A percentile compares a stretch with the other conserved stretches of the same genome.
These are phyloP conservation scores for Verbena officinalis DNA, from an alignment of 257 asterid genomes.

Conservation along the genomic window DNA sequence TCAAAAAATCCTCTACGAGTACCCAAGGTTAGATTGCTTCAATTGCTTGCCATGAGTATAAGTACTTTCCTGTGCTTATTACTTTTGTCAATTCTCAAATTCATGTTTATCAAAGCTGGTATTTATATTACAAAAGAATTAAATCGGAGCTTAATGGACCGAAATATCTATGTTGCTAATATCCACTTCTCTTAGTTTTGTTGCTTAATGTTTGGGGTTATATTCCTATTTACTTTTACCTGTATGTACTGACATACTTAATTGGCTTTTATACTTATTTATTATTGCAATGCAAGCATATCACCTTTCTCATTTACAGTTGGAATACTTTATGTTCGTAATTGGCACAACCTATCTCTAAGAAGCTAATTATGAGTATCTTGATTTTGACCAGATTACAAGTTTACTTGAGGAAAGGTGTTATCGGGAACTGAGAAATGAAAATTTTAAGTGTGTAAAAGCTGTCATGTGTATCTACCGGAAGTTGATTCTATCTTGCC, in stretches of 20 bases:
- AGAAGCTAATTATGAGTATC: constrained; percentile 21
- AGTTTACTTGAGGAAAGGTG: constrained; percentile 77
- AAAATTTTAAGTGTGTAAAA: constrained; percentile 58
- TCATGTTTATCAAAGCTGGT: not conserved
- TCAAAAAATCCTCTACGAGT: constrained; percentile 80
- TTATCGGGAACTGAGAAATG: constrained; percentile 66
- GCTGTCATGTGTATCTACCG: constrained; percentile 66
- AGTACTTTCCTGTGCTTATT: not conserved
- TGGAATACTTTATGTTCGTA: constrained; percentile 16
- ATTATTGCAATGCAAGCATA: constrained; percentile 13
- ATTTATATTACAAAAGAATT: constrained; percentile 2
- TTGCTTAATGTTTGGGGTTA: not conserved
- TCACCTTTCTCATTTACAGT: constrained; percentile 19
- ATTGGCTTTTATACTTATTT: not conserved
- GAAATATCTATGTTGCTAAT: not conserved
- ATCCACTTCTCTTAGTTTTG: too few species aligned
- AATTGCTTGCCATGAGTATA: constrained; percentile 17
- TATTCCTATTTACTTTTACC: not conserved
- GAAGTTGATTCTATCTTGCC: constrained; percentile 66
- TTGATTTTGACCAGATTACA: constrained; percentile 57
- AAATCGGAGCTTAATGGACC: not conserved
- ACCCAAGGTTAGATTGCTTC: constrained; percentile 62
- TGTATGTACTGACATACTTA: constrained; percentile 10
- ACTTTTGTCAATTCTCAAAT: not conserved
- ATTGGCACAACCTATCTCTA: not conserved